Percentiles rank a stretch among this genome's conserved stretches.
Conservation (phyloP, 1,139 yeast genomes). For the Pichia sp. region DNA sequence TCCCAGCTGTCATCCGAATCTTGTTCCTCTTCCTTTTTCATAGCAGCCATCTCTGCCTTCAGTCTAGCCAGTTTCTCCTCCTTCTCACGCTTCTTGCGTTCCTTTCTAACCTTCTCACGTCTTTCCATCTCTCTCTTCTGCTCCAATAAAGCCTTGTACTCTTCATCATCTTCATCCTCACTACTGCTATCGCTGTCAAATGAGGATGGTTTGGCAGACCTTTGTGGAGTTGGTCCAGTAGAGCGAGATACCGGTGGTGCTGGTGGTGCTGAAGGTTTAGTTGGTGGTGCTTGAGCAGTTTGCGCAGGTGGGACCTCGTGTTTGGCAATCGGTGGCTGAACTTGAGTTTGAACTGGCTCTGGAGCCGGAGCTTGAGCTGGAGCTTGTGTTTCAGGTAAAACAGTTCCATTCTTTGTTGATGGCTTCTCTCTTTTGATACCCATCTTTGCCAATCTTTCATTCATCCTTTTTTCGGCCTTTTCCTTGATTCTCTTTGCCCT, state of each 20-base stretch:
- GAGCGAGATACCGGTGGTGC: slow-evolving; percentile 24
- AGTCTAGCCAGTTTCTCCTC: slow-evolving; percentile 59
- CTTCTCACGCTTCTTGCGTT: slow-evolving; percentile 46
- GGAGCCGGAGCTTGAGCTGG: slow-evolving; percentile 1
- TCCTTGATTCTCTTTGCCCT: slow-evolving; percentile 83
- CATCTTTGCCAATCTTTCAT: slow-evolving; percentile 78
- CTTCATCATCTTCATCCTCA: slow-evolving; percentile 37
- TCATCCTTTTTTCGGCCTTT: slow-evolving; percentile 87
- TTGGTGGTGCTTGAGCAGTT: slow-evolving; percentile 14
- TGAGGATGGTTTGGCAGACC: slow-evolving; percentile 16
- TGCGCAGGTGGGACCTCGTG: slow-evolving; percentile 3
- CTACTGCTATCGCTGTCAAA: slow-evolving; percentile 25
- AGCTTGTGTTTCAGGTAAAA: background rate
- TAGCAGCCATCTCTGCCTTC: slow-evolving; percentile 60
- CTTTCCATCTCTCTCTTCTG: slow-evolving; percentile 41
- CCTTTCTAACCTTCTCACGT: slow-evolving; percentile 44
- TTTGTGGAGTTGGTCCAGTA: slow-evolving; percentile 18
- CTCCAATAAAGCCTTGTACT: slow-evolving; percentile 33
- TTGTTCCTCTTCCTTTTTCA: slow-evolving; percentile 31
- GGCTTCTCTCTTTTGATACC: slow-evolving; percentile 54
- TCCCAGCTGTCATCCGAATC: slow-evolving; percentile 23
- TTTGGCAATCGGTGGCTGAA: background rate
- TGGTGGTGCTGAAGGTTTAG: slow-evolving; percentile 21
- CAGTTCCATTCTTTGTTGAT: background rate
- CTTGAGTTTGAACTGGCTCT: background rate